phyloP scores from a whole-genome alignment of 2,329 filamentous ascomycete species.

The Aureobasidium sp. region DNA sequence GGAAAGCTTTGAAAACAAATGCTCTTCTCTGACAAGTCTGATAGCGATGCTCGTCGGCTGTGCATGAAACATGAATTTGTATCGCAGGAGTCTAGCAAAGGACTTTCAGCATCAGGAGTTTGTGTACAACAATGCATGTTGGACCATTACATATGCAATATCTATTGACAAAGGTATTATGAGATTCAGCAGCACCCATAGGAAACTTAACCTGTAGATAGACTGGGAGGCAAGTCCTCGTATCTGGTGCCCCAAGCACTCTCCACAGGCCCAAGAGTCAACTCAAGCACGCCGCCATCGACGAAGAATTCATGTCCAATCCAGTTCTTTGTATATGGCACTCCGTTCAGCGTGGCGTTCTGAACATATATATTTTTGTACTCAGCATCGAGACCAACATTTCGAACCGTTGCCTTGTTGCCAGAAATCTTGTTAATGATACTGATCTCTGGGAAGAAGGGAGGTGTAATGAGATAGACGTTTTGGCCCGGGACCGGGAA shows the following conservation, averaged over 20 bases:
- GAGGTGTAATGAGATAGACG: constrained; percentile 40
- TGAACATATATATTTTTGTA: constrained; percentile 38
- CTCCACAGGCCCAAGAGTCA: constrained; percentile 33
- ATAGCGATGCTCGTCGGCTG: too few species aligned
- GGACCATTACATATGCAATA: too few species aligned
- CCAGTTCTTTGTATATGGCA: constrained; percentile 36
- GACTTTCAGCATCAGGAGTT: too few species aligned
- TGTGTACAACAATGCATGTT: too few species aligned
- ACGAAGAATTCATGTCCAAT: constrained; percentile 38
- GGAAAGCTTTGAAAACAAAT: too few species aligned
- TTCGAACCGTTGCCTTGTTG: constrained; percentile 33
- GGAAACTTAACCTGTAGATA: constrained; percentile 12
- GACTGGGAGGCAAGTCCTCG: constrained; percentile 35
- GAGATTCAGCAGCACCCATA: too few species aligned
- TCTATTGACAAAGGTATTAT: too few species aligned
- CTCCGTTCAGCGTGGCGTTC: constrained; percentile 33
- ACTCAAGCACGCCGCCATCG: constrained; percentile 34
- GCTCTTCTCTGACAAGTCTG: too few species aligned
- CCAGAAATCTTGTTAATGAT: constrained; percentile 33
- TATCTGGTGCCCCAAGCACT: constrained; percentile 35
- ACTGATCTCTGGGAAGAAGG: constrained; percentile 35
- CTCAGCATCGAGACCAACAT: constrained; percentile 32
- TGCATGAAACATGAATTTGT: too few species aligned
- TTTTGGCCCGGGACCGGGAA: constrained; percentile 41
- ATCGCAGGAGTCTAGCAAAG: too few species aligned